A percentile compares a stretch with the other conserved stretches of the same genome.
These are phyloP conservation scores for Megacollybia marginata DNA, from an alignment of 768 basidiomycete species.

Conservation along the genomic window DNA sequence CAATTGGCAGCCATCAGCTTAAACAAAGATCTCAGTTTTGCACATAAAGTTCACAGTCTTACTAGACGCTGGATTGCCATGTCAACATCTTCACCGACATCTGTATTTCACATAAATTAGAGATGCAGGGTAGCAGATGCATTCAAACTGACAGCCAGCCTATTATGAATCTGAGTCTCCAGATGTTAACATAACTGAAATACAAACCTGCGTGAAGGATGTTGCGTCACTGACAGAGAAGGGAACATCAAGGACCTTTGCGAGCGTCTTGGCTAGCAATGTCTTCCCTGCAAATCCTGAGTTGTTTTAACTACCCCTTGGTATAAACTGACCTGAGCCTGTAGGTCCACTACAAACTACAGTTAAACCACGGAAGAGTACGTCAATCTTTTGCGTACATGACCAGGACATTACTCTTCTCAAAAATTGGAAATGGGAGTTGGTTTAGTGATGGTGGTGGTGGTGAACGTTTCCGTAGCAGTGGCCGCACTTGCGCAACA, in stretches of 20 bases:
- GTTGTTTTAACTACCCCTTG: background rate
- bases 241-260: conserved; percentile 84
- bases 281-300: conserved; percentile 67
- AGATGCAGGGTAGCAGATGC: background rate
- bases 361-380: background rate
- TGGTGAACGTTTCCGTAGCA: conserved; percentile 32
- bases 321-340: conserved; percentile 54
- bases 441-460: conserved; percentile 30
- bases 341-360: conserved; percentile 60
- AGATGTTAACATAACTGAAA: background rate
- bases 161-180: conserved; percentile 13
- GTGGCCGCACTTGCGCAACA: conserved; percentile 57
- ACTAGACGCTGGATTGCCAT: conserved; percentile 83
- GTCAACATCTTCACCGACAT: conserved; percentile 96
- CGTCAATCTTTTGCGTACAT: conserved; percentile 38
- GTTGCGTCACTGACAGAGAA: conserved; percentile 94
- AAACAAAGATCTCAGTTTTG: background rate
- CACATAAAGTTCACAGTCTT: conserved; percentile 12
- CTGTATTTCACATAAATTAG: conserved; percentile 27
- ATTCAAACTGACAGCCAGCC: conserved; percentile 59
- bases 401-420: conserved; percentile 95
- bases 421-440: conserved; percentile 55
- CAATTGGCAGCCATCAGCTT: conserved; percentile 87
- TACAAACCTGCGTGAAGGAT: conserved; percentile 75
- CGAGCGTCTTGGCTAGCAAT: conserved; percentile 84